A percentile compares a stretch with the other conserved stretches of the same genome.
Conservation (phyloP, 257 asterid species). For the Fraxinus quadrangulata region DNA sequence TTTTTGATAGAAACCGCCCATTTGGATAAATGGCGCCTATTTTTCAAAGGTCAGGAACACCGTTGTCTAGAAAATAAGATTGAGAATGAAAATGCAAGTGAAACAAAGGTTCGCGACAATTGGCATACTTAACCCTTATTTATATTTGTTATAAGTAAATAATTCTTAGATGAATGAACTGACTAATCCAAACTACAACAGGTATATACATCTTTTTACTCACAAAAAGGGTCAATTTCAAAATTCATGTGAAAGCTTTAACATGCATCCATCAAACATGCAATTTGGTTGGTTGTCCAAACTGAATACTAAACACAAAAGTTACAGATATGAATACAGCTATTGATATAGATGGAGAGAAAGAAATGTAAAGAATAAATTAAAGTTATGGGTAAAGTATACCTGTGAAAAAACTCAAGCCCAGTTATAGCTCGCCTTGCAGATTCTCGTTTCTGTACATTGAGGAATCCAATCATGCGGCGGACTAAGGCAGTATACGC, state of each 20-base stretch:
- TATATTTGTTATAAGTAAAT: neutral
- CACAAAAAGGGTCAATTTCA: neutral
- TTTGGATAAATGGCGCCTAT: too few species aligned
- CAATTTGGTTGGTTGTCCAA: constrained; percentile 1
- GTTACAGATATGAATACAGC: constrained; percentile 6
- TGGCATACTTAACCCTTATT: too few species aligned
- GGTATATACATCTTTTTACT: neutral
- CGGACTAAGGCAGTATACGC: constrained; percentile 95
- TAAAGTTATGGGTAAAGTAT: constrained; percentile 21
- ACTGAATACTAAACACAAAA: constrained; percentile 16
- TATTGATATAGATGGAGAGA: neutral
- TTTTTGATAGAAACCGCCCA: too few species aligned
- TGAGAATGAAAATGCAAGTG: too few species aligned
- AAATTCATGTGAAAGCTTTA: neutral
- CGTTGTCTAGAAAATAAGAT: too few species aligned
- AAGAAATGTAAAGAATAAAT: constrained; percentile 11
- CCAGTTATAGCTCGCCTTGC: constrained; percentile 89
- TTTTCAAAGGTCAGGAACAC: too few species aligned
- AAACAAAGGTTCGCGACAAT: too few species aligned
- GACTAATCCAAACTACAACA: constrained; percentile 6
- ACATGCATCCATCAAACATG: constrained; percentile 9
- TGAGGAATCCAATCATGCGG: constrained; percentile 95
- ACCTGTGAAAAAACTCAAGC: constrained; percentile 96
- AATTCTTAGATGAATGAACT: neutral
- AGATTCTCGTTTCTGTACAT: constrained; percentile 88